Conservation (phyloP, 2,329 filamentous ascomycete species). For the Aspergillus aculeatinus region DNA sequence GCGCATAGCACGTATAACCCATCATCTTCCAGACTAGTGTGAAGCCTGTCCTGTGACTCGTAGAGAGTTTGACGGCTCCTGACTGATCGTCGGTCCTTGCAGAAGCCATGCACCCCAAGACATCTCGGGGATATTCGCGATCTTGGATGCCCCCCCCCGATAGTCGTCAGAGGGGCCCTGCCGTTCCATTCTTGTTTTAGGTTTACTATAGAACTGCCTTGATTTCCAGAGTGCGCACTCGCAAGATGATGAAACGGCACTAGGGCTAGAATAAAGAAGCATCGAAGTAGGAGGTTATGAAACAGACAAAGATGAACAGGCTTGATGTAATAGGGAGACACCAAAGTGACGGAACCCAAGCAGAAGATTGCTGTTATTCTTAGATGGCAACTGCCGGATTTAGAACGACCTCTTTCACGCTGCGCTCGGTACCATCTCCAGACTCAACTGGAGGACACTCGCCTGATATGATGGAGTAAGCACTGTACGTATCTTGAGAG, state of each 20-base stretch:
- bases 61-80: constrained; percentile 2
- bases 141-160: not conserved
- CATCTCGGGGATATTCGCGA: constrained; percentile 1
- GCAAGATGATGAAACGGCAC: not conserved
- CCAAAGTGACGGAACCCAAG: not conserved
- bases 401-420: not conserved
- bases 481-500: no score
- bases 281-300: not conserved
- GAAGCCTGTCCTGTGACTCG: not conserved
- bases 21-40: not conserved
- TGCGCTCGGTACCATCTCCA: not conserved
- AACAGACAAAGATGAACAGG: not conserved
- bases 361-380: not conserved
- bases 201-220: not conserved
- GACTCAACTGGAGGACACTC: not conserved
- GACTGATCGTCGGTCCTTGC: constrained; percentile 5
- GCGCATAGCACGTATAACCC: not conserved
- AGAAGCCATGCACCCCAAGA: not conserved
- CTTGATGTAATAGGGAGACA: not conserved
- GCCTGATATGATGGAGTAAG: no score
- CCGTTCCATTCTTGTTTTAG: constrained; percentile 2
- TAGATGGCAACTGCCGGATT: not conserved
- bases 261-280: not conserved
- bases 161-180: not conserved
- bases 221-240: not conserved